These are phyloP conservation scores for Aspergillus glaucus DNA, from an alignment of 2,329 filamentous ascomycete genomes.

Conservation along the genomic window DNA sequence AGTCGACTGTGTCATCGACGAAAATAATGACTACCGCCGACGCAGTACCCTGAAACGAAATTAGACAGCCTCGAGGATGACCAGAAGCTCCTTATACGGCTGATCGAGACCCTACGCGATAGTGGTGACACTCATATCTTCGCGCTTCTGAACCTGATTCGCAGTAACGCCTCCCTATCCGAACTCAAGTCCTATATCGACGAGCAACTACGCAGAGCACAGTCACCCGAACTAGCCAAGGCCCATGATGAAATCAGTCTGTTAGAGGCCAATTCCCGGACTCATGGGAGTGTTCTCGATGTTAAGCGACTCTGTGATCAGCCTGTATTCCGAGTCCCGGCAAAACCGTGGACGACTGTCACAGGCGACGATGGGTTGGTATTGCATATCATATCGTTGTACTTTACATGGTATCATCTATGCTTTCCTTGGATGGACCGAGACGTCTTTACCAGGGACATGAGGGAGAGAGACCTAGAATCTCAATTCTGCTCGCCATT, in stretches of 20 bases:
- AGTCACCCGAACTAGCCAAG: too few species aligned
- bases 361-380: slow-evolving; percentile 25
- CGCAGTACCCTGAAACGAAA: slow-evolving; percentile 18
- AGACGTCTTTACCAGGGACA: slow-evolving; percentile 25
- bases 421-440: slow-evolving; percentile 19
- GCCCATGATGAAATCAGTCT: not conserved
- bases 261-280: not conserved
- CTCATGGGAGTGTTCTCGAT: slow-evolving; percentile 5
- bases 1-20: slow-evolving; percentile 16
- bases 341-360: slow-evolving; percentile 25
- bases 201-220: not conserved
- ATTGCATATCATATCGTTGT: slow-evolving; percentile 23
- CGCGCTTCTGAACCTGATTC: slow-evolving; percentile 17
- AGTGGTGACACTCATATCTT: slow-evolving; percentile 6
- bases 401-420: slow-evolving; percentile 17
- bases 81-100: slow-evolving; percentile 8
- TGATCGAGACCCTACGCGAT: slow-evolving; percentile 15
- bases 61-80: slow-evolving; percentile 16
- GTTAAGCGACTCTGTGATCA: slow-evolving; percentile 10
- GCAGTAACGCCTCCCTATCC: slow-evolving; percentile 14
- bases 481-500: slow-evolving; percentile 25
- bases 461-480: slow-evolving; percentile 16
- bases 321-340: slow-evolving; percentile 11
- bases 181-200: not conserved
- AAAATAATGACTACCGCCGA: slow-evolving; percentile 17